A percentile compares a stretch with the other conserved stretches of the same genome.
Evolutionary conservation across 805 yeast genomes (phyloP).

Genomic region (Scheffersomyces stipitis): DNA sequence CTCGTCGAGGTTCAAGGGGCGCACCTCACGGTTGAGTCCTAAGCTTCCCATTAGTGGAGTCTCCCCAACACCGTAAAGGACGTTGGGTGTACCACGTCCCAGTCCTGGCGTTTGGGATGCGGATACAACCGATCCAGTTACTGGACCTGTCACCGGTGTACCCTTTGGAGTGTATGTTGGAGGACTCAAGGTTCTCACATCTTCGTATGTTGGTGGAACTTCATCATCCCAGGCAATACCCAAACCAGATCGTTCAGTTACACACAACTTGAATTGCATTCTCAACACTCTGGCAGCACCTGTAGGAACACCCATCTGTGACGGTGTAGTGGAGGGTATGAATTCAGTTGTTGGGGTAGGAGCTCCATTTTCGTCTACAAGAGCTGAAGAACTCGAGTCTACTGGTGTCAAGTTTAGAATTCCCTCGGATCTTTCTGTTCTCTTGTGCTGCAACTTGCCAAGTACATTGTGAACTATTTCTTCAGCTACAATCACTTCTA

Average conservation of each 20-base stretch:
- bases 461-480: constrained; percentile 57
- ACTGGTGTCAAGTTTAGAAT: constrained; percentile 23
- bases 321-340: neutral
- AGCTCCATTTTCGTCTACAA: constrained; percentile 32
- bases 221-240: constrained; percentile 99
- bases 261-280: constrained; percentile 84
- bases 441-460: constrained; percentile 12
- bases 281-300: constrained; percentile 93
- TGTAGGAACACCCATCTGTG: constrained; percentile 68
- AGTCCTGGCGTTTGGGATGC: constrained; percentile 8
- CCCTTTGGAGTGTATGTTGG: constrained; percentile 58
- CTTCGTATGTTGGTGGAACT: constrained; percentile 94
- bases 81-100: constrained; percentile 30
- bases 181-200: constrained; percentile 80
- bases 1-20: constrained; percentile 22
- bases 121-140: constrained; percentile 6
- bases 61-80: constrained; percentile 44
- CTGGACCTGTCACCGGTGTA: constrained; percentile 27
- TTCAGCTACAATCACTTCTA: constrained; percentile 94
- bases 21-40: constrained; percentile 9
- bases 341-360: constrained; percentile 16
- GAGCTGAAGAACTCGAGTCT: constrained; percentile 15
- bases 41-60: constrained; percentile 35
- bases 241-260: constrained; percentile 90
- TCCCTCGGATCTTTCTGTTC: constrained; percentile 3